These are phyloP conservation scores for Nemania sp. DNA, from an alignment of 2,329 filamentous ascomycete genomes.

Conservation along the genomic window DNA sequence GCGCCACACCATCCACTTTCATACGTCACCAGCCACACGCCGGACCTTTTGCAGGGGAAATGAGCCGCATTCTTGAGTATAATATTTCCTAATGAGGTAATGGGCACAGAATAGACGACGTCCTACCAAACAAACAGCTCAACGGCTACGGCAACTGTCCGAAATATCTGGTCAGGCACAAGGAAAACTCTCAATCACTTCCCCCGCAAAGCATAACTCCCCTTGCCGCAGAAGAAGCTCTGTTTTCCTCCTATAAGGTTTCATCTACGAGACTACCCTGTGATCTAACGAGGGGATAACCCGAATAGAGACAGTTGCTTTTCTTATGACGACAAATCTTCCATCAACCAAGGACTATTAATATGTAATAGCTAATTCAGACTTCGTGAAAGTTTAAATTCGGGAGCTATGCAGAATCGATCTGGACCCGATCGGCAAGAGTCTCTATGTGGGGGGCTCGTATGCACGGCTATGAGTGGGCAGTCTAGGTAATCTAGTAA, in stretches of 20 bases:
- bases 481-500: neutral
- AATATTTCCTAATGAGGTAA: conserved; percentile 32
- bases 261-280: neutral
- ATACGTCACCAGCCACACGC: conserved; percentile 36
- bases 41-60: conserved; percentile 4
- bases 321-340: conserved; percentile 14
- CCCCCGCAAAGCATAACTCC: neutral
- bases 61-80: conserved; percentile 29
- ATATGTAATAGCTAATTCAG: neutral
- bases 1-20: conserved; percentile 39
- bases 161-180: neutral
- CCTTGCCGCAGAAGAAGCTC: neutral
- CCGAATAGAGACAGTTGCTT: neutral
- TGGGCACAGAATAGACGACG: neutral
- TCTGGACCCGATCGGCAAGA: neutral
- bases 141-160: neutral
- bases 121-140: neutral
- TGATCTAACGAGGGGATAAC: conserved; percentile 1
- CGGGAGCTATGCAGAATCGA: neutral
- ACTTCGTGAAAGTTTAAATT: neutral
- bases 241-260: neutral
- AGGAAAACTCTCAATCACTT: neutral
- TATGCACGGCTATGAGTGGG: neutral
- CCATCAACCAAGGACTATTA: neutral
- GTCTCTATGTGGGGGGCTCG: neutral